These are phyloP conservation scores for Fusarium robinianum DNA, from an alignment of 2,329 filamentous ascomycete species.

Conservation along the genomic window DNA sequence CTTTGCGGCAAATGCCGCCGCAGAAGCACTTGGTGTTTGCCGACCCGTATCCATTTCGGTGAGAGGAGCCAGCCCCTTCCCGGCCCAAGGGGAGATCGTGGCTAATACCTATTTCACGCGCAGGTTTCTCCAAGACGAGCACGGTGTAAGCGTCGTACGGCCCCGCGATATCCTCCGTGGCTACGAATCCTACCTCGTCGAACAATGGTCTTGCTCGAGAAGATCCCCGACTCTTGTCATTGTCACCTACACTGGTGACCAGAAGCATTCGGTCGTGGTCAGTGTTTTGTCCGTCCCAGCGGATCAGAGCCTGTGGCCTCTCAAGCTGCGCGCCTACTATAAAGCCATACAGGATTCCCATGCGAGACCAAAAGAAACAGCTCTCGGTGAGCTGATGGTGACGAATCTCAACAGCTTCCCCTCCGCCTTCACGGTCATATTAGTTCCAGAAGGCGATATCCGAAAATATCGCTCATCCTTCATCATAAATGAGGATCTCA, in stretches of 20 bases:
- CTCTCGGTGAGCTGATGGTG: conserved; percentile 84
- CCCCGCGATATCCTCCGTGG: conserved; percentile 72
- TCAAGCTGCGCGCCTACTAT: conserved; percentile 80
- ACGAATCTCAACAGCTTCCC: conserved; percentile 93
- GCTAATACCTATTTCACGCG: conserved; percentile 10
- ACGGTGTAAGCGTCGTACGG: conserved; percentile 73
- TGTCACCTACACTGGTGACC: conserved; percentile 88
- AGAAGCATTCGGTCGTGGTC: conserved; percentile 75
- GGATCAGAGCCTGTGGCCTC: conserved; percentile 80
- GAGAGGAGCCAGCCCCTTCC: conserved; percentile 24
- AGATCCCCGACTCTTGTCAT: conserved; percentile 89
- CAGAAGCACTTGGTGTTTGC: conserved; percentile 59
- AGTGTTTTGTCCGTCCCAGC: conserved; percentile 81
- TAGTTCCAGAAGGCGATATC: conserved; percentile 84
- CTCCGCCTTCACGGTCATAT: conserved; percentile 88
- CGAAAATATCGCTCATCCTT: conserved; percentile 80
- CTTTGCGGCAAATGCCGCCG: conserved; percentile 20
- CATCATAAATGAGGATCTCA: conserved; percentile 92
- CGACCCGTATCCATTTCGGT: conserved; percentile 63
- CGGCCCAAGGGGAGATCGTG: neutral
- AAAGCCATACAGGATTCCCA: conserved; percentile 83
- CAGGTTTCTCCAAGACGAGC: conserved; percentile 84
- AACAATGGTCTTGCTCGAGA: conserved; percentile 96
- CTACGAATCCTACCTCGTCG: conserved; percentile 92
- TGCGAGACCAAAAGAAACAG: conserved; percentile 80